Base-by-base conservation (phyloP, 2,329 filamentous ascomycete species). In the Tolypocladium paradoxum region DNA sequence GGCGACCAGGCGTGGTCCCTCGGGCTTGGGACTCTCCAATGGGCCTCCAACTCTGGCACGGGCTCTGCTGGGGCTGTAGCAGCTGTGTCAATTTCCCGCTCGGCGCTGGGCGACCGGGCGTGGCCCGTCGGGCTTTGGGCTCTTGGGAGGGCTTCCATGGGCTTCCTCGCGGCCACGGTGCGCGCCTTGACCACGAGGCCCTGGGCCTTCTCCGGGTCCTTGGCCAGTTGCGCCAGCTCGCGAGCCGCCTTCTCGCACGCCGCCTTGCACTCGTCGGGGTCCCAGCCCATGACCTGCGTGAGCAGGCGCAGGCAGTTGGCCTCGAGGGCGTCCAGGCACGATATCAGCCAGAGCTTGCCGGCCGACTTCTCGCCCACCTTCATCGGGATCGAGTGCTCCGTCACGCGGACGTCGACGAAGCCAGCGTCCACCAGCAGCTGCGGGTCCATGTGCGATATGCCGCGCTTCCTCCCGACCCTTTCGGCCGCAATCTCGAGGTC, bases 311-410 rank as follows among this genome's bases (percentile, higher is more conserved):
- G 61, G 40, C 68, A 73, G 34, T 67, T 62, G 12, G 77, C 71
- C 61, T 81, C 78, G 33, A 79, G 61, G 3, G 73, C 72, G 53
- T 79, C 76, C 34, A 81, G 65, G 54, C 75, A 71, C 2, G 73
- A 70, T 27, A 80, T 73, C 34, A 81, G 67, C 76, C 76, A 81
- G 49, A 80, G 72, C 56, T 77, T 78, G 40, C 77, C 76, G 3
- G 74, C 73, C 8, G 70, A 71, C 49, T 65, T 65, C 38, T 74
- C 72, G 50, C 74, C 72, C 38, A 73, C 56, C 8, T 69, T 70
- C 33, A 81, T 69, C 5, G 76, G 76, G 35, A 81, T 73, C 16
- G 70, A 68, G 56, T 76, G 73, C 53, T 77, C 72, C 3, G 68
- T 72, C 33, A 74, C 64, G 51, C 71, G 67, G 16, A 80, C 71